A percentile compares a stretch with the other conserved stretches of the same genome.
Conservation (phyloP, 2,329 filamentous ascomycete species). For the Mariannaea sp. region DNA sequence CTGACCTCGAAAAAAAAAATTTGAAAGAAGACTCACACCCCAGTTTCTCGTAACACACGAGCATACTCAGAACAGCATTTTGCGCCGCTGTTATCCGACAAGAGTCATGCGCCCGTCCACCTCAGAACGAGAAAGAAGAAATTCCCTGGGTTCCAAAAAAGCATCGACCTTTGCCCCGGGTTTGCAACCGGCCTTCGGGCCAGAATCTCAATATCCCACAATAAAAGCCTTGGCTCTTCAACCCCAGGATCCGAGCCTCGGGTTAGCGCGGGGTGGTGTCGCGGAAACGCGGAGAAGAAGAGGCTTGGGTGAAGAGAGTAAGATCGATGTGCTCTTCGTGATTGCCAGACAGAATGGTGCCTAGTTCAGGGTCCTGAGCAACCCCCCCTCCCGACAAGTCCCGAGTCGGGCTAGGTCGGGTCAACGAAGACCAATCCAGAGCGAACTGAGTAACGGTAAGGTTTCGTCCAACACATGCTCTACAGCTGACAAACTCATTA, state of each 20-base stretch:
- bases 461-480: too few relatives aligned
- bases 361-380: not conserved
- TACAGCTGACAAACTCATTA: not conserved
- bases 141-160: constrained; percentile 19
- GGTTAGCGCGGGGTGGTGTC: not conserved
- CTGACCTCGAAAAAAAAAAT: too few relatives aligned
- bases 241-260: not conserved
- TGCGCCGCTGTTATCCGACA: not conserved
- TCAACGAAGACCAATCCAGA: not conserved
- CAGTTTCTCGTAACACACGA: not conserved
- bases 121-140: not conserved
- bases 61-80: not conserved
- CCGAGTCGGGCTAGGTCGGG: constrained; percentile 14
- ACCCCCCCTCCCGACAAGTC: constrained; percentile 6
- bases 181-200: not conserved
- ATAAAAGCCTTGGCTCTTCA: not conserved
- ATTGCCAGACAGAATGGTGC: not conserved
- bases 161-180: not conserved
- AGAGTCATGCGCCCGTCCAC: not conserved
- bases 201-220: not conserved
- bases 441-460: not conserved
- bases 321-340: not conserved
- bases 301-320: not conserved
- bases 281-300: constrained; percentile 6
- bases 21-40: not conserved